Conservation (phyloP, 768 basidiomycete species). For the Tylopilus vinaceipallidus region DNA sequence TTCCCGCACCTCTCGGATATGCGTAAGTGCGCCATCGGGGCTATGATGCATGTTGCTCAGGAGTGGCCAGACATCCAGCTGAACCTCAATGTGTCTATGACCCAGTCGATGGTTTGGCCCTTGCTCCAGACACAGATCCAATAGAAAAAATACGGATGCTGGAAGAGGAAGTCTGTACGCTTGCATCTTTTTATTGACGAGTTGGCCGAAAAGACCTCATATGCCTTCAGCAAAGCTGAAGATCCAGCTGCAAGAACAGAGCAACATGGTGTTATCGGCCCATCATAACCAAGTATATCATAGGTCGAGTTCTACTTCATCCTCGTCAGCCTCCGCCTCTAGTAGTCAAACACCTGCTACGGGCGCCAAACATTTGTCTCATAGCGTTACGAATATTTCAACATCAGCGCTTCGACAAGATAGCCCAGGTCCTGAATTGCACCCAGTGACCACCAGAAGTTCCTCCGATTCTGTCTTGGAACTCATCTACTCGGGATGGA, state of each 20-base stretch:
- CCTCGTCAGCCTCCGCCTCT: constrained; percentile 19
- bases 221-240: constrained; percentile 56
- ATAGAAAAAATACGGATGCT: constrained; percentile 72
- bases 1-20: constrained; percentile 83
- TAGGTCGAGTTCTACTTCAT: constrained; percentile 21
- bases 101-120: constrained; percentile 76
- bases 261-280: constrained; percentile 31
- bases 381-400: constrained; percentile 1
- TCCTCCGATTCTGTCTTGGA: constrained; percentile 58
- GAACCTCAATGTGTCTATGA: constrained; percentile 87
- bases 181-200: neutral
- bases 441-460: constrained; percentile 36
- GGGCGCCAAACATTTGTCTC: constrained; percentile 6
- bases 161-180: constrained; percentile 74
- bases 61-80: constrained; percentile 62
- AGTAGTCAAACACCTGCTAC: constrained; percentile 11
- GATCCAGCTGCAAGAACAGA: constrained; percentile 56
- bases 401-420: constrained; percentile 35
- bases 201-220: constrained; percentile 9
- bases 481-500: constrained; percentile 77
- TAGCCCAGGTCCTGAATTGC: constrained; percentile 52
- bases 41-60: constrained; percentile 3
- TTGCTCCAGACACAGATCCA: constrained; percentile 79
- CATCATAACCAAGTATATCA: constrained; percentile 16
- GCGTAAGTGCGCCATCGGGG: constrained; percentile 48